Evolutionary conservation across 2,329 filamentous ascomycete genomes (phyloP).

Genomic region (Conoideocrella luteorostrata): DNA sequence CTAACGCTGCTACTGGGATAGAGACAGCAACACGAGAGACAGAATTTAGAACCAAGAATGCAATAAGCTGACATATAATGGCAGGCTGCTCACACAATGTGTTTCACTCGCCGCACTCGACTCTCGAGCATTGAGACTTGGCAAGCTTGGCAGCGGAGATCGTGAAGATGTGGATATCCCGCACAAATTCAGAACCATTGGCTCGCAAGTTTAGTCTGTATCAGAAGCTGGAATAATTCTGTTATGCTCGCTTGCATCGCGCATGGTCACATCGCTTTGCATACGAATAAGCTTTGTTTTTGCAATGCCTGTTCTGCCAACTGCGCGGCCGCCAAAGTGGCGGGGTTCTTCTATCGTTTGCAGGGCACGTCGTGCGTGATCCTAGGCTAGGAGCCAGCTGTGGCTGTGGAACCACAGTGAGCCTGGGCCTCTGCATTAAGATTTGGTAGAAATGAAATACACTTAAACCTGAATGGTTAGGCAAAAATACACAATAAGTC

Average conservation of each 20-base stretch:
- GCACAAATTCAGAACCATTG: neutral
- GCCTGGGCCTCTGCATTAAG: neutral
- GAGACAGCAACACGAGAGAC: neutral
- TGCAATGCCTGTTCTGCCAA: neutral
- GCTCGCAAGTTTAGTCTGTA: neutral
- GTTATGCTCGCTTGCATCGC: neutral
- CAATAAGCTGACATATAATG: neutral
- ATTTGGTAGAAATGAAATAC: neutral
- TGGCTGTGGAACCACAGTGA: neutral
- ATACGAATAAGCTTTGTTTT: neutral
- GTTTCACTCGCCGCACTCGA: neutral
- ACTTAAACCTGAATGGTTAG: neutral
- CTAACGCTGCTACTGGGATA: neutral
- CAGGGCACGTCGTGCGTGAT: neutral
- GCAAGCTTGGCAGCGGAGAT: neutral
- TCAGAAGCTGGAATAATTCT: neutral
- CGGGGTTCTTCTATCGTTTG: neutral
- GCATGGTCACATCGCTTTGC: neutral
- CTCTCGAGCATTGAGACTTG: neutral
- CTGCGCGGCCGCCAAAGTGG: neutral
- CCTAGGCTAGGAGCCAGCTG: neutral
- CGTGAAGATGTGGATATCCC: neutral
- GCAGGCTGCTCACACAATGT: neutral
- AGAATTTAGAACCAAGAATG: neutral
- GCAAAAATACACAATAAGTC: neutral